Evolutionary conservation across 495 filamentous ascomycete genomes (phyloP), one percentile per base, ranked within the genome.

Genomic region (Aspergillus nanangensis): DNA sequence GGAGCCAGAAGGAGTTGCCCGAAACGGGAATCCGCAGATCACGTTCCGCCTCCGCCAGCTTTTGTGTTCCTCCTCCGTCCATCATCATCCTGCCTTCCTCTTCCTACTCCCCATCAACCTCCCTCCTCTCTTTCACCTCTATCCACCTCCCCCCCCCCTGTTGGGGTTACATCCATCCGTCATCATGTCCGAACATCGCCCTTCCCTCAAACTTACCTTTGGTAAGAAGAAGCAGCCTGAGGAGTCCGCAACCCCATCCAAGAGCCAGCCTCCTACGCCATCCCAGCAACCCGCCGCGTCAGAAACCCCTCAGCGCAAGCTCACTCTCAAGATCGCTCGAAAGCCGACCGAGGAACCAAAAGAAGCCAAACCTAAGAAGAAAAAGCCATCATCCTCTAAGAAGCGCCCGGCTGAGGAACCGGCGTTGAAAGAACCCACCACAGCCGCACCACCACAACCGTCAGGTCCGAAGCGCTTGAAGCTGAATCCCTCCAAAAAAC

Each of bases 291-390:
- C 60, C 10, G 38, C 60, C 9, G 42, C 68, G 25, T 47, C 53
- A 19, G 52, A 57, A 8, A 50, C 52, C 5, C 59, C 61, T 32
- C 67, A 65, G 22, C 63, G 61, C 31, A 77, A 74, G 50, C 52
- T 81, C 22, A 81, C 71, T 2, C 58, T 82, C 8, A 81, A 81
- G 54, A 69, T 80, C 48, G 60, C 62, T 31, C 63, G 61, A 43
- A 70, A 69, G 21, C 55, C 57, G 3, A 46, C 62, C 1, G 36
- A 60, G 56, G 52, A 65, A 59, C 46, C 50, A 50, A 19, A 65
- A 19, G 32, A 34, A 47, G 55, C 50, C 11, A 67, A 69, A 50
- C 50, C 62, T 8, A 62, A 63, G 45, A 79, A 74, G 56, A 78
- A 78, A 52, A 77, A 80, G 44, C 51, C 67, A 15, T 5, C 25